A percentile compares a stretch with the other conserved stretches of the same genome.
Evolutionary conservation across 768 basidiomycete genomes (phyloP).

Genomic region (Tylopilus vinaceipallidus): DNA sequence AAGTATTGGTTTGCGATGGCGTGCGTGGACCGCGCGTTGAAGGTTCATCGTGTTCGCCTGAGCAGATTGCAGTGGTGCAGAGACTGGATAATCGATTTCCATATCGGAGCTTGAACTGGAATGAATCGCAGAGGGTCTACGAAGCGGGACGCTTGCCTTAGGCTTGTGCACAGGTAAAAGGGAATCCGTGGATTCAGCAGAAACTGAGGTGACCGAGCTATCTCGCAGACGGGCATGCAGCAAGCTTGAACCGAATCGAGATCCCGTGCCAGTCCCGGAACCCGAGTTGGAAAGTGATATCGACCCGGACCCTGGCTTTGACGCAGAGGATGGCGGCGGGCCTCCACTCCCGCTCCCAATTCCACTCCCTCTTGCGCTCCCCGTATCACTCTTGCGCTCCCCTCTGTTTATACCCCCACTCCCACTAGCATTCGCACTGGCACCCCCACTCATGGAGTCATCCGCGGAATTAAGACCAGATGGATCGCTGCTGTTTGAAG

Average conservation of each 20-base stretch:
- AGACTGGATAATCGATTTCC: slow-evolving; percentile 27
- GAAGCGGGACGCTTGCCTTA: slow-evolving; percentile 5
- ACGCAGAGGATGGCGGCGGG: slow-evolving; percentile 15
- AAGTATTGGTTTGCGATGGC: slow-evolving; percentile 4
- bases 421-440: slow-evolving; percentile 7
- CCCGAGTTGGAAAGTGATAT: slow-evolving; percentile 25
- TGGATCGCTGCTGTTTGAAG: slow-evolving; percentile 26
- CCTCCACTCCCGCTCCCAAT: slow-evolving; percentile 8
- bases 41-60: neutral
- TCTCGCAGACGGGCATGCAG: slow-evolving; percentile 24
- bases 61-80: slow-evolving; percentile 16
- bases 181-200: slow-evolving; percentile 22
- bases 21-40: neutral
- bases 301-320: slow-evolving; percentile 20
- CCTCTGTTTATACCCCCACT: slow-evolving; percentile 5
- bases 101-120: slow-evolving; percentile 17
- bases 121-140: slow-evolving; percentile 8
- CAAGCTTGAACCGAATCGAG: slow-evolving; percentile 24
- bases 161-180: slow-evolving; percentile 1
- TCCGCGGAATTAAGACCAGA: slow-evolving; percentile 26
- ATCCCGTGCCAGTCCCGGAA: slow-evolving; percentile 23
- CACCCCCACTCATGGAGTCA: slow-evolving; percentile 20
- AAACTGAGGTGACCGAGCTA: slow-evolving; percentile 32
- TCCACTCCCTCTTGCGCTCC: slow-evolving; percentile 15
- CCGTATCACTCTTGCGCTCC: slow-evolving; percentile 8